phyloP scores from a whole-genome alignment of 805 yeast species.

The Candida ovalis region DNA sequence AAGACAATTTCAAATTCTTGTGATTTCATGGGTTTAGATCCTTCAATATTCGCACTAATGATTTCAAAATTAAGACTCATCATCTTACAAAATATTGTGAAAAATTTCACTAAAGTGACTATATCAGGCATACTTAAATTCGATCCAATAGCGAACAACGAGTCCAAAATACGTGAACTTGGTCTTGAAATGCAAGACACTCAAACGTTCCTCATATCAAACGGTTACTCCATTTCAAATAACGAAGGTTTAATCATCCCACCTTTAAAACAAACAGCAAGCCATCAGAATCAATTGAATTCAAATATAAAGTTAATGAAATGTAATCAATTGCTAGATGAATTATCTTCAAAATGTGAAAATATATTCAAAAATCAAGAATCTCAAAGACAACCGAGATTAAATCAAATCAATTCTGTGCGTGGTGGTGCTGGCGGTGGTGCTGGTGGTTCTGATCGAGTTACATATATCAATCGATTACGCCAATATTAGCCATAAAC shows the following conservation, averaged over 20 bases:
- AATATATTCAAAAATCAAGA: no score
- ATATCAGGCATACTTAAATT: constrained; percentile 1
- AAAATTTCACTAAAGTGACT: constrained; percentile 4
- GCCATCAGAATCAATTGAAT: neutral
- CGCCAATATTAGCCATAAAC: no score
- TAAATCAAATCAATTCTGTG: no score
- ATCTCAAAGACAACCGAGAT: no score
- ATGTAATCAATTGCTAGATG: neutral
- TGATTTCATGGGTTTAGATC: constrained; percentile 3
- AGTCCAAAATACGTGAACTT: neutral
- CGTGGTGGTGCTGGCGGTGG: no score
- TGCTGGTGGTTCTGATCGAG: no score
- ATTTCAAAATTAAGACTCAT: constrained; percentile 9
- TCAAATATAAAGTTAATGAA: neutral
- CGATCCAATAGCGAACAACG: constrained; percentile 5
- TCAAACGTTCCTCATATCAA: constrained; percentile 4
- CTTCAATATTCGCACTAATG: constrained; percentile 8
- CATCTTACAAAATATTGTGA: constrained; percentile 6
- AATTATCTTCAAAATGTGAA: neutral
- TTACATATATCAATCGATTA: no score
- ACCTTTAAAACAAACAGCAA: no score
- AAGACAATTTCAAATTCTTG: neutral
- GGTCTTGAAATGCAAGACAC: constrained; percentile 6
- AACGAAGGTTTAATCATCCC: no score
- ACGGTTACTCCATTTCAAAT: neutral